A percentile compares a stretch with the other conserved stretches of the same genome.
These are phyloP conservation scores for Vachellia pachyceras DNA, from an alignment of 306 rosid species.

Conservation along the genomic window DNA sequence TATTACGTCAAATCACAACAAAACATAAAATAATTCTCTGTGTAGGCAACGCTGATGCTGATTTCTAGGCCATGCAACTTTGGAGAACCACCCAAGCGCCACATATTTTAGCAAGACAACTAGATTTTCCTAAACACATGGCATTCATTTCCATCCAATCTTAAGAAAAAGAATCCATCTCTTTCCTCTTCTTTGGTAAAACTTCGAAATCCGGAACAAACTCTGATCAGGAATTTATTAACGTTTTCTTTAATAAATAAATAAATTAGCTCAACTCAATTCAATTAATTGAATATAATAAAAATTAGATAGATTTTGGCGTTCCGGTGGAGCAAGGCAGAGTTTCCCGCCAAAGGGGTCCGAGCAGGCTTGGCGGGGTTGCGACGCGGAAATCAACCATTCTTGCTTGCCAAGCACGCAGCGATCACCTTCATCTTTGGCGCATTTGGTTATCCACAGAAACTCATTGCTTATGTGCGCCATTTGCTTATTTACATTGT, in stretches of 20 bases:
- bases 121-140: background rate
- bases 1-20: background rate
- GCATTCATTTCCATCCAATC: background rate
- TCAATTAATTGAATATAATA: background rate
- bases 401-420: constrained; percentile 36
- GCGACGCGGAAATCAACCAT: background rate
- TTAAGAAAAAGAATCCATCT: background rate
- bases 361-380: background rate
- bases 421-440: constrained; percentile 6
- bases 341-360: background rate
- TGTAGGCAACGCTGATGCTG: background rate
- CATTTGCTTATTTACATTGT: constrained; percentile 2
- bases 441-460: constrained; percentile 2
- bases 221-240: background rate
- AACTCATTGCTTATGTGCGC: background rate
- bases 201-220: background rate
- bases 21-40: background rate
- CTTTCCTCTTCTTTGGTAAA: background rate
- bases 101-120: background rate
- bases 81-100: background rate
- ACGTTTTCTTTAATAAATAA: background rate
- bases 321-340: background rate
- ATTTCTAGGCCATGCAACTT: background rate
- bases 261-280: background rate
- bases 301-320: background rate